Percentiles rank a stretch among this genome's conserved stretches.
phyloP scores from a whole-genome alignment of 495 filamentous ascomycete genomes.

The Tirmania nivea region DNA sequence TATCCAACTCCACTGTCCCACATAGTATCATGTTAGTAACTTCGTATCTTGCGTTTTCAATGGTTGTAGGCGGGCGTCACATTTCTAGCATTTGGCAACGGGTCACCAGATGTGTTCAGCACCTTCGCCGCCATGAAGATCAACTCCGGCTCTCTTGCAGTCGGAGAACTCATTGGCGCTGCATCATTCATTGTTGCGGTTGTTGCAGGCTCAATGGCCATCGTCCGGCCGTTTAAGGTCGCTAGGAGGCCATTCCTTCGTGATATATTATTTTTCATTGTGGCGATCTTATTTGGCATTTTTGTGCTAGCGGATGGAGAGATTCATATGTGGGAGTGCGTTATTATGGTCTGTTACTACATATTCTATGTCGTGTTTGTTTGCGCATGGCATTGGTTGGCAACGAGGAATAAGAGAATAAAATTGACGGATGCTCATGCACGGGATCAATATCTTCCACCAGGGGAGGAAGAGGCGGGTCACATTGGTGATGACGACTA shows the following conservation, averaged over 20 bases:
- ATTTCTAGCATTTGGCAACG: constrained; percentile 92
- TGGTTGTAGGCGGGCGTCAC: constrained; percentile 59
- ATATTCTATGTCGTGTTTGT: constrained; percentile 76
- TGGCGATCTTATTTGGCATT: constrained; percentile 73
- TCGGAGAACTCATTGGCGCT: constrained; percentile 88
- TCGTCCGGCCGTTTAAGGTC: constrained; percentile 82
- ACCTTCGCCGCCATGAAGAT: constrained; percentile 97
- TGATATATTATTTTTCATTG: constrained; percentile 83
- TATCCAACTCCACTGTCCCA: neutral
- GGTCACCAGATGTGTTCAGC: constrained; percentile 96
- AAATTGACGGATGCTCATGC: constrained; percentile 45
- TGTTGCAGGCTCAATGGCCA: constrained; percentile 93
- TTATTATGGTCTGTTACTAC: constrained; percentile 79
- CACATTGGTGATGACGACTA: constrained; percentile 51
- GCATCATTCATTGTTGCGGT: constrained; percentile 93
- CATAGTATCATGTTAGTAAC: neutral
- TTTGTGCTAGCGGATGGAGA: constrained; percentile 66
- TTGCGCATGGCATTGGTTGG: constrained; percentile 79
- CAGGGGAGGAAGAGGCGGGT: constrained; percentile 46
- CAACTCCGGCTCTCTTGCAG: constrained; percentile 81
- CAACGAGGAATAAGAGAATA: constrained; percentile 34
- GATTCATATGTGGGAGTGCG: constrained; percentile 72
- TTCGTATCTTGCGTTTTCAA: neutral
- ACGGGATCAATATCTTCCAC: constrained; percentile 47
- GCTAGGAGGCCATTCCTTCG: constrained; percentile 70